A percentile compares a stretch with the other conserved stretches of the same genome.
phyloP scores from a whole-genome alignment of 495 filamentous ascomycete genomes.

The Tuber borchii region DNA sequence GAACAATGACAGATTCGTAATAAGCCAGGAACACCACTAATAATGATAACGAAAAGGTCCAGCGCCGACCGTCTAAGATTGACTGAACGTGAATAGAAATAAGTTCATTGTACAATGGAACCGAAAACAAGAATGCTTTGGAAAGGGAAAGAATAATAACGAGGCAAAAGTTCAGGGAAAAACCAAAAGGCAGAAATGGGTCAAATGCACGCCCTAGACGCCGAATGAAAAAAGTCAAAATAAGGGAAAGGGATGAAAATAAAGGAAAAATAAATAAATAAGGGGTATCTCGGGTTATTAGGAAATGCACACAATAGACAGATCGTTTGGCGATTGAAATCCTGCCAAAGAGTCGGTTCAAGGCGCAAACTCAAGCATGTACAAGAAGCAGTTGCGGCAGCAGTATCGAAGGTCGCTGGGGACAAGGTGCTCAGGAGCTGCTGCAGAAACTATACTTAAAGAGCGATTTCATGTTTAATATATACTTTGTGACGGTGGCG shows the following conservation, averaged over 20 bases:
- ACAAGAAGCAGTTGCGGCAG: neutral
- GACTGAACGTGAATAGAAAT: neutral
- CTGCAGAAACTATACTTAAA: neutral
- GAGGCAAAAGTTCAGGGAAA: neutral
- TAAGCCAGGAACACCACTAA: neutral
- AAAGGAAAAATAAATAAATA: neutral
- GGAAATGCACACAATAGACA: neutral
- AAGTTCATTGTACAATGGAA: neutral
- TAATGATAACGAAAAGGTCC: neutral
- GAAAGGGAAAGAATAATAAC: neutral
- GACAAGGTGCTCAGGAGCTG: neutral
- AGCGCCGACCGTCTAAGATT: slow-evolving; percentile 1
- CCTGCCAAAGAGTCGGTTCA: neutral
- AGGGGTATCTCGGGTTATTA: neutral
- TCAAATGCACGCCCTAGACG: neutral
- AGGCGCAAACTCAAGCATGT: neutral
- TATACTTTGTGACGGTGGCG: neutral
- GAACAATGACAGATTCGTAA: neutral
- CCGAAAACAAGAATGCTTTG: neutral
- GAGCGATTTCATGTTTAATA: neutral
- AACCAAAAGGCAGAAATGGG: neutral
- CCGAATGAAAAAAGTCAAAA: neutral
- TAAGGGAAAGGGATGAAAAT: neutral
- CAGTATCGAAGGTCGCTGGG: neutral
- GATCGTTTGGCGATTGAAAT: neutral